Conservation (phyloP, 2,329 filamentous ascomycete species). For the Colletotrichum sp. region DNA sequence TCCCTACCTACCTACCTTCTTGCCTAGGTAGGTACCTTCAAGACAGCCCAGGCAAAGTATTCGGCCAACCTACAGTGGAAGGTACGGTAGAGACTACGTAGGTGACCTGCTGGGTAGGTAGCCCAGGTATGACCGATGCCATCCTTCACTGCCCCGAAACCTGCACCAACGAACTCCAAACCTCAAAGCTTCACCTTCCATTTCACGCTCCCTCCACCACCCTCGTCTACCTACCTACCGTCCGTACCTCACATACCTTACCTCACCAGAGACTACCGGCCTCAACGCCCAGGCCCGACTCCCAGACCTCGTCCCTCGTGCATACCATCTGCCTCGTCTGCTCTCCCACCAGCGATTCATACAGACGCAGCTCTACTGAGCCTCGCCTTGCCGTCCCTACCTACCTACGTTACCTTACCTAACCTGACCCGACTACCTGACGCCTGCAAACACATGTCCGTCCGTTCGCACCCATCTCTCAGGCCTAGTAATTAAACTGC, state of each 20-base stretch:
- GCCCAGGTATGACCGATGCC: background rate
- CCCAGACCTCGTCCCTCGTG: slow-evolving; percentile 10
- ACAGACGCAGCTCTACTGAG: background rate
- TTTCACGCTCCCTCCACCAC: background rate
- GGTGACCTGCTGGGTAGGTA: background rate
- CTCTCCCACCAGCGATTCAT: background rate
- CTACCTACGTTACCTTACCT: background rate
- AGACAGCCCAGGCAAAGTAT: background rate
- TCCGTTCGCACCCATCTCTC: background rate
- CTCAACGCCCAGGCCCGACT: background rate
- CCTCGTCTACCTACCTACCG: background rate
- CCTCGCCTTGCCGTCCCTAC: background rate
- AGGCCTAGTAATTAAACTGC: slow-evolving; percentile 15
- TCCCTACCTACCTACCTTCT: background rate
- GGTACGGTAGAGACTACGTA: background rate
- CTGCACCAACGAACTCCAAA: slow-evolving; percentile 10
- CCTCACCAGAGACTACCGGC: background rate
- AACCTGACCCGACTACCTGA: background rate
- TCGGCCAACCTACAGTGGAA: background rate
- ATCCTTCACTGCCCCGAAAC: slow-evolving; percentile 6
- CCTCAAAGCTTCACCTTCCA: slow-evolving; percentile 17
- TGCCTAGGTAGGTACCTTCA: background rate
- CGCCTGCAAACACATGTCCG: background rate
- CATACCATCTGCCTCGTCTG: background rate
- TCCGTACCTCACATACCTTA: background rate